Evolutionary conservation across 2,329 filamentous ascomycete species (phyloP).

Genomic region (Fusarium sp.): DNA sequence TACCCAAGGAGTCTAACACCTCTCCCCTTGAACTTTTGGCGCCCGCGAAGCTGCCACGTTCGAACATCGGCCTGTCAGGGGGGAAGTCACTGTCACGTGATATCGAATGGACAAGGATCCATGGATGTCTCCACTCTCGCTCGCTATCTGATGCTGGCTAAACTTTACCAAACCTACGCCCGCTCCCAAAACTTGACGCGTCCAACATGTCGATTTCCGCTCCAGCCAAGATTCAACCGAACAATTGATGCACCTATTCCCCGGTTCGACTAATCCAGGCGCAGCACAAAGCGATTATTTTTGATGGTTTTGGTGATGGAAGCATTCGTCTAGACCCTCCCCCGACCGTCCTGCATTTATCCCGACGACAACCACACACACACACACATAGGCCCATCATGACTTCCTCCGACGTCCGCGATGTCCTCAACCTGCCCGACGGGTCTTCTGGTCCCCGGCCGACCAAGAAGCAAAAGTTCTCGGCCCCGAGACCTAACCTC

Average conservation of each 20-base stretch:
- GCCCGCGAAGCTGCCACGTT: slow-evolving; percentile 61
- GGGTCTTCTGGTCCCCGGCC: slow-evolving; percentile 60
- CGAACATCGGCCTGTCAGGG: slow-evolving; percentile 51
- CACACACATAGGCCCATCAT: slow-evolving; percentile 54
- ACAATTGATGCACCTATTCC: slow-evolving; percentile 1
- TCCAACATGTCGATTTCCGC: slow-evolving; percentile 17
- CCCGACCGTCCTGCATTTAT: background rate
- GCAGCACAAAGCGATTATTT: background rate
- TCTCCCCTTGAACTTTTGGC: slow-evolving; percentile 32
- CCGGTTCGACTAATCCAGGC: background rate
- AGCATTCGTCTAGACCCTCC: slow-evolving; percentile 17
- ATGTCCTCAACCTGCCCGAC: slow-evolving; percentile 83
- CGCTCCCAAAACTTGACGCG: slow-evolving; percentile 31
- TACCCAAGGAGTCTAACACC: slow-evolving; percentile 17
- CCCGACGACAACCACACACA: slow-evolving; percentile 22
- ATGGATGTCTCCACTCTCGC: background rate
- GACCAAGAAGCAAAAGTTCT: slow-evolving; percentile 76
- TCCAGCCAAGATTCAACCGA: slow-evolving; percentile 8
- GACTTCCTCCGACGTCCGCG: slow-evolving; percentile 82
- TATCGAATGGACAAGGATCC: slow-evolving; percentile 24
- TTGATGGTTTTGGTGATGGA: slow-evolving; percentile 41
- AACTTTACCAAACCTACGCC: slow-evolving; percentile 13
- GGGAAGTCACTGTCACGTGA: slow-evolving; percentile 49
- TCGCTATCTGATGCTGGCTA: slow-evolving; percentile 8
- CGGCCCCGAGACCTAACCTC: slow-evolving; percentile 65